These are phyloP conservation scores for Hemerocallis citrina DNA, from an alignment of 106 monocot genomes.

Conservation along the genomic window DNA sequence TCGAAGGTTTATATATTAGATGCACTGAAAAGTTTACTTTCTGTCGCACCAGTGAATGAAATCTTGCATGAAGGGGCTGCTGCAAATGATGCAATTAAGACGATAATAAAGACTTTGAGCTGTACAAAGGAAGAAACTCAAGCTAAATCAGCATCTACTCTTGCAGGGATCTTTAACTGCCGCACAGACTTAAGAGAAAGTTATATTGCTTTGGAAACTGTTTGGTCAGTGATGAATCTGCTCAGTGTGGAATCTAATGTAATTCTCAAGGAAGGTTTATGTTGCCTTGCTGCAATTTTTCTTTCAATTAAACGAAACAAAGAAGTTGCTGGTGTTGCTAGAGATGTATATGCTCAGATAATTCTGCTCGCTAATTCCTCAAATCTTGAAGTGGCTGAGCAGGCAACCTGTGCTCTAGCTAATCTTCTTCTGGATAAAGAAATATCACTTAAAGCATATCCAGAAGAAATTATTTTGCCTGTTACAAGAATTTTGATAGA, in stretches of 20 bases:
- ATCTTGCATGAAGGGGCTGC: constrained; percentile 93
- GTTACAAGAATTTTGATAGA: constrained; percentile 72
- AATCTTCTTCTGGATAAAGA: constrained; percentile 85
- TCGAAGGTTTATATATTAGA: constrained; percentile 93
- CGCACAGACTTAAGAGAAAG: constrained; percentile 95
- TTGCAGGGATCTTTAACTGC: constrained; percentile 73
- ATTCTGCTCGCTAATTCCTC: constrained; percentile 65
- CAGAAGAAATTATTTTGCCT: constrained; percentile 65
- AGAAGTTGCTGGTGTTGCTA: constrained; percentile 66
- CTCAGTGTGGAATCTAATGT: constrained; percentile 58
- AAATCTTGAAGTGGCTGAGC: constrained; percentile 76
- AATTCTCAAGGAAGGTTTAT: constrained; percentile 43
- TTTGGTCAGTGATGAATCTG: constrained; percentile 63
- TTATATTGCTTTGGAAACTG: constrained; percentile 66
- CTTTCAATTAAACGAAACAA: constrained; percentile 86
- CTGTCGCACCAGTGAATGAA: constrained; percentile 74
- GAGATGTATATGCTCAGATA: constrained; percentile 48
- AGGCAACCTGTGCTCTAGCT: constrained; percentile 82
- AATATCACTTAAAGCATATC: constrained; percentile 41
- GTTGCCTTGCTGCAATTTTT: constrained; percentile 91
- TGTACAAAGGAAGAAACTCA: constrained; percentile 84
- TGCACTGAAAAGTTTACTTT: constrained; percentile 80
- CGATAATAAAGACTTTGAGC: constrained; percentile 79
- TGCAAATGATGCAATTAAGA: constrained; percentile 93
- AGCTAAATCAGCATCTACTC: constrained; percentile 81